Evolutionary conservation across 2,329 filamentous ascomycete genomes (phyloP), one percentile per base, ranked within the genome.

Genomic region (Pezicula neosporulosa): DNA sequence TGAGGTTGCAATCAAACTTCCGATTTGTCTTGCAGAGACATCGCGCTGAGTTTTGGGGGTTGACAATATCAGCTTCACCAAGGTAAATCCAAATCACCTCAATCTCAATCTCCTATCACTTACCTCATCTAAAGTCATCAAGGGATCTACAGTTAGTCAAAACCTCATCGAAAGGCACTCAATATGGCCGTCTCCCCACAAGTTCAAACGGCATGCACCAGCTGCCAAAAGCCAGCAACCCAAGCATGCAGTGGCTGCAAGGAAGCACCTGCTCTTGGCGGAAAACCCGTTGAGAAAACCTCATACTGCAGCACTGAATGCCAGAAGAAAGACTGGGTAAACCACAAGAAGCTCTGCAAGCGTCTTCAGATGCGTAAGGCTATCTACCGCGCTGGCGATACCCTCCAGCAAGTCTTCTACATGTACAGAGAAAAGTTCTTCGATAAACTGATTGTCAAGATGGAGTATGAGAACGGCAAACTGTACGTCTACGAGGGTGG

Each of bases 331-430:
- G 48, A 51, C 38, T 47, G 36, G 44, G 12, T n/a, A 4, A 36
- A 30, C 4, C 49, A 47, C 37, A 55, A 52, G 21, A 21, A 39
- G 19, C n/a, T 16, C 2, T 39, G 37, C 6, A 39, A 39, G 37
- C 15, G 37, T 21, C 37, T 39, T 21, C 37, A 16, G 37, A 39
- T 21, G 37, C n/a, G 37, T 13, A 39, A 21, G 37, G 9, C 16
- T 1, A 18, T 51, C 2, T 53, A 49, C 33, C 43, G 53, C 2
- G 53, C 55, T 27, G 50, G 49, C 4, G 36, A 16, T 2, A 12
- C 46, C 2, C 43, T 56, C 2, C 51, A 54, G 9, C 46, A 49
- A 7, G 43, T 54, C 1, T 51, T 54, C 28, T 49, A 53, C 33
- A 15, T 35, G 8, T 58, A 49, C 45, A 44, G 53, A 4, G 36